These are phyloP conservation scores for Arthrinium puccinioides DNA, from an alignment of 2,329 filamentous ascomycete species.

Conservation along the genomic window DNA sequence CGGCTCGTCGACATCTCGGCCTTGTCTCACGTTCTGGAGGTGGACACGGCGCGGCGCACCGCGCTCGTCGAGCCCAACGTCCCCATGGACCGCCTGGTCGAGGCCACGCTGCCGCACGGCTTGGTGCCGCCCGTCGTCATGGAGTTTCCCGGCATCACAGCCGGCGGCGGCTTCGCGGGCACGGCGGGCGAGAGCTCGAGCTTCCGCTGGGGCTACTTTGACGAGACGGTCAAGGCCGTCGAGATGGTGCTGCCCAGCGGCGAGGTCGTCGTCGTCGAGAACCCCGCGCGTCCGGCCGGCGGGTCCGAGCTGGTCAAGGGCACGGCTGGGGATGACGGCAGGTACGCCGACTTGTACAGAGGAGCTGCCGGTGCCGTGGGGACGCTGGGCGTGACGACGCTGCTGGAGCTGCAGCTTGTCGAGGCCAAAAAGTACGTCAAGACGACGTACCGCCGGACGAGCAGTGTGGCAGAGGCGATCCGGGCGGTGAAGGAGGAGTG, in stretches of 20 bases:
- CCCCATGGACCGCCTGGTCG: slow-evolving; percentile 64
- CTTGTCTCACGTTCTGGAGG: slow-evolving; percentile 55
- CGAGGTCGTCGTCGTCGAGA: slow-evolving; percentile 46
- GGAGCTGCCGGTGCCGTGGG: slow-evolving; percentile 63
- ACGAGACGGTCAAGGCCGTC: slow-evolving; percentile 53
- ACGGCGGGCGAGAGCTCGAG: slow-evolving; percentile 64
- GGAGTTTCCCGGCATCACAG: slow-evolving; percentile 72
- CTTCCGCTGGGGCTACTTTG: slow-evolving; percentile 66
- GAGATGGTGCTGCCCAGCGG: slow-evolving; percentile 67
- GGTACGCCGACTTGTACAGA: slow-evolving; percentile 49
- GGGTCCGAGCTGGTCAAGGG: slow-evolving; percentile 19
- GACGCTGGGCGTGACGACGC: slow-evolving; percentile 59
- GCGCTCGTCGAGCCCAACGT: slow-evolving; percentile 71
- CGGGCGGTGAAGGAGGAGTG: slow-evolving; percentile 41
- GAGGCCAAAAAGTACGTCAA: slow-evolving; percentile 55
- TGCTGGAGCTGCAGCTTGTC: slow-evolving; percentile 57
- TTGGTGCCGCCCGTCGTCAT: slow-evolving; percentile 66
- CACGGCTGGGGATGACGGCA: neutral
- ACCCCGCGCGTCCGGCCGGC: slow-evolving; percentile 17
- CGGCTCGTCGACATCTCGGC: slow-evolving; percentile 57
- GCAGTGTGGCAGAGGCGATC: slow-evolving; percentile 39
- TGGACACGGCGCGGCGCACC: slow-evolving; percentile 47
- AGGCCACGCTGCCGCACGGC: slow-evolving; percentile 55
- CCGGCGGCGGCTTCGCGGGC: slow-evolving; percentile 63
- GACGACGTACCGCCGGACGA: slow-evolving; percentile 51